Conservation (phyloP, 192 early-diverging fungal species). For the Entomortierella lignicola region DNA sequence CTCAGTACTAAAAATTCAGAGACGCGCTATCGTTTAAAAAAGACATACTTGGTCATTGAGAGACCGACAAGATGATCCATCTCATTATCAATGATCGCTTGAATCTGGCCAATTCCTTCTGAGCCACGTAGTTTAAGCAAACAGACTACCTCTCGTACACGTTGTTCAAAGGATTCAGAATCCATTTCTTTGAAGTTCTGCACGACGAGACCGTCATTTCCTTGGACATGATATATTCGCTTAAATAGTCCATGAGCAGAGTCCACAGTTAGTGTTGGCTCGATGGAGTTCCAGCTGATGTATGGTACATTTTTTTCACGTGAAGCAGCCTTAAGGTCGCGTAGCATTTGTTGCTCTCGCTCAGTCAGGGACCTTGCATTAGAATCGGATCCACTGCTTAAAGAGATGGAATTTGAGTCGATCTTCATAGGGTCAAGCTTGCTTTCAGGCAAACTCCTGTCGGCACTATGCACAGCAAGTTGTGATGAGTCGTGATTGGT, state of each 20-base stretch:
- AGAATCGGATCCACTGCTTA: background rate
- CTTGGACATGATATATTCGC: slow-evolving; percentile 63
- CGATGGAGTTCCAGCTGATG: slow-evolving; percentile 27
- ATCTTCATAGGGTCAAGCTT: too few relatives aligned
- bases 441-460: too few relatives aligned
- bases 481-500: too few relatives aligned
- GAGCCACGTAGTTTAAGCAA: slow-evolving; percentile 57
- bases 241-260: slow-evolving; percentile 67
- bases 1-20: background rate
- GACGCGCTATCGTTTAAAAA: background rate
- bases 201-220: slow-evolving; percentile 56
- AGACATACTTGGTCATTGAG: slow-evolving; percentile 65
- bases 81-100: slow-evolving; percentile 60
- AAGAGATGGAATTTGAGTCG: background rate
- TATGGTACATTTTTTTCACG: slow-evolving; percentile 33
- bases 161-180: slow-evolving; percentile 58
- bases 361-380: slow-evolving; percentile 6
- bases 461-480: too few relatives aligned
- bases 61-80: slow-evolving; percentile 65
- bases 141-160: slow-evolving; percentile 66
- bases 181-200: slow-evolving; percentile 72
- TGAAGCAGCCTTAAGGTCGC: slow-evolving; percentile 30
- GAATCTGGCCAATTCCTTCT: slow-evolving; percentile 65
- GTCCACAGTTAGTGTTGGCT: slow-evolving; percentile 42
- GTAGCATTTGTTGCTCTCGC: slow-evolving; percentile 30